phyloP scores from a whole-genome alignment of 108 stramenopile genomes.

The Cyclotella cryptica region DNA sequence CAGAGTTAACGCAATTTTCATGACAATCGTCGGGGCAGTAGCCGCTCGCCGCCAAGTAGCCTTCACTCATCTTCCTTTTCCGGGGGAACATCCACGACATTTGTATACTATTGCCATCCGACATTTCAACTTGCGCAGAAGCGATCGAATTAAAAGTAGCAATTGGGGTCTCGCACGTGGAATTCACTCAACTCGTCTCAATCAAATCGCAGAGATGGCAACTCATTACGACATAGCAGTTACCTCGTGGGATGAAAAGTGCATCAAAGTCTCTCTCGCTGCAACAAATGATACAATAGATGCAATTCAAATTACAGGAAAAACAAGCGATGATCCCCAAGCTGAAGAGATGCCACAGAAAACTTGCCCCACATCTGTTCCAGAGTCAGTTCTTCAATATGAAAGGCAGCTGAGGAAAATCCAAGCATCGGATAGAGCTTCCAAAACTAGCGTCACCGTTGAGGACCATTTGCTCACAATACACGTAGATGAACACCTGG shows the following conservation, averaged over 20 bases:
- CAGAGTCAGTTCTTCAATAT: slow-evolving; percentile 80
- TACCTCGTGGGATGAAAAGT: background rate
- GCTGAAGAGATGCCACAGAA: background rate
- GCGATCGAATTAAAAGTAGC: background rate
- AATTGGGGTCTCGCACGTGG: background rate
- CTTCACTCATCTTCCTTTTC: no score
- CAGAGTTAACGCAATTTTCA: no score
- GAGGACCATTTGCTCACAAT: slow-evolving; percentile 59
- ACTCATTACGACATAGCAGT: slow-evolving; percentile 9
- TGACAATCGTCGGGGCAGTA: no score
- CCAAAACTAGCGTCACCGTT: slow-evolving; percentile 38
- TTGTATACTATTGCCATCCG: no score
- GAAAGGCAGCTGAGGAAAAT: slow-evolving; percentile 77
- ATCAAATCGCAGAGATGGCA: background rate
- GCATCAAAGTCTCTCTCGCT: slow-evolving; percentile 3
- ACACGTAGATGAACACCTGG: slow-evolving; percentile 69
- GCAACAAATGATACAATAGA: slow-evolving; percentile 3
- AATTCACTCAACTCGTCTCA: background rate
- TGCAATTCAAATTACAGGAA: background rate
- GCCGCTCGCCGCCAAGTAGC: no score
- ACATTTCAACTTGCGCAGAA: background rate
- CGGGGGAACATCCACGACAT: no score
- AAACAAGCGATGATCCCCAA: background rate
- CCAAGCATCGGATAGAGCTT: slow-evolving; percentile 56
- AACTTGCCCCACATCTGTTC: slow-evolving; percentile 27